These are phyloP conservation scores for Xerocomus subilludens DNA, from an alignment of 1,284 basidiomycete species.

Conservation along the genomic window DNA sequence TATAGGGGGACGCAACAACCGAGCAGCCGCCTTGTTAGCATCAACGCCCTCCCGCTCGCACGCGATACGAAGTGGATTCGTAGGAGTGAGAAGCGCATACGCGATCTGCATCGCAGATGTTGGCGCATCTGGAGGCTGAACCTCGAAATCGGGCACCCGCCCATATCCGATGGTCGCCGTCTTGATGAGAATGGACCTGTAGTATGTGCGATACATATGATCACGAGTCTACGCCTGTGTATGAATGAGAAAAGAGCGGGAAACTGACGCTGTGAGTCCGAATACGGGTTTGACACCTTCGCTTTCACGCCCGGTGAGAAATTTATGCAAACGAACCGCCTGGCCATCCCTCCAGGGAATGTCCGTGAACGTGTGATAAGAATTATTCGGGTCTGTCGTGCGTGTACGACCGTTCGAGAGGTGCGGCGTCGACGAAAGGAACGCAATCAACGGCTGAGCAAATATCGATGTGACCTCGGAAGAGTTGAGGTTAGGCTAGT, in stretches of 20 bases:
- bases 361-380: constrained; percentile 76
- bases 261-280: constrained; percentile 82
- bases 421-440: constrained; percentile 73
- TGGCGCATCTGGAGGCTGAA: constrained; percentile 67
- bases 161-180: constrained; percentile 75
- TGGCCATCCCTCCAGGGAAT: constrained; percentile 55
- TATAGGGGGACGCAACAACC: constrained; percentile 31
- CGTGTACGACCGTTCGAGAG: constrained; percentile 61
- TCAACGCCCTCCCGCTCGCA: constrained; percentile 48
- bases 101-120: constrained; percentile 68
- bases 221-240: too few relatives aligned
- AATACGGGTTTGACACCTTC: constrained; percentile 85
- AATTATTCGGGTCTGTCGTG: constrained; percentile 30
- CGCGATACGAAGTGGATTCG: constrained; percentile 42
- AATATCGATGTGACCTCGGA: constrained; percentile 83
- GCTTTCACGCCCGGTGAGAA: constrained; percentile 83
- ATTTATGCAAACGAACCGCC: constrained; percentile 73
- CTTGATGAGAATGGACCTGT: constrained; percentile 78
- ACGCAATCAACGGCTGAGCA: constrained; percentile 80
- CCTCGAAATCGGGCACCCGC: constrained; percentile 71
- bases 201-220: neutral
- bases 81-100: constrained; percentile 61
- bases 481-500: constrained; percentile 79
- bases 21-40: constrained; percentile 32
- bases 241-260: too few relatives aligned